Evolutionary conservation across 768 basidiomycete species (phyloP).

Genomic region (Trametes cinnabarina): DNA sequence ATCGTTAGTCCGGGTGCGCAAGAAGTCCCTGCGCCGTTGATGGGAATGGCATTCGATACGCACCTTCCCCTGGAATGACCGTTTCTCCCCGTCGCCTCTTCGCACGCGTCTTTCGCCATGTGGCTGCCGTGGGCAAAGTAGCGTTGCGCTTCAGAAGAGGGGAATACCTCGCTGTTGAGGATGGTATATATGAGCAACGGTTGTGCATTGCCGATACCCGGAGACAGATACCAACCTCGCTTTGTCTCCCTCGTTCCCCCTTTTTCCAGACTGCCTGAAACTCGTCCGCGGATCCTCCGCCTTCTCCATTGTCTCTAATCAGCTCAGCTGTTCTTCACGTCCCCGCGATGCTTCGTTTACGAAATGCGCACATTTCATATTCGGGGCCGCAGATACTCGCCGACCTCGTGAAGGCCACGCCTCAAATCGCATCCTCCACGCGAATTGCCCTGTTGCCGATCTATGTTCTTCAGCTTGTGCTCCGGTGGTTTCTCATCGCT

Average conservation of each 20-base stretch:
- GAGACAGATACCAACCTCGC: too few relatives aligned
- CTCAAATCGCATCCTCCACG: neutral
- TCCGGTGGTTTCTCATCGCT: neutral
- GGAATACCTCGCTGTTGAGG: neutral
- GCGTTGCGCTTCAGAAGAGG: neutral
- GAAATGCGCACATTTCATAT: constrained; percentile 4
- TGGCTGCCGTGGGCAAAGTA: neutral
- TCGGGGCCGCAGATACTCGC: constrained; percentile 1
- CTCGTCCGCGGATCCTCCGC: neutral
- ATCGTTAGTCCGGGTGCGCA: neutral
- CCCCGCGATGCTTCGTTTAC: constrained; percentile 5
- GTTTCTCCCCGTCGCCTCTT: neutral
- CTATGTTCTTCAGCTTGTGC: neutral
- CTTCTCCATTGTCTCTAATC: neutral
- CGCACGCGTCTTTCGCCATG: neutral
- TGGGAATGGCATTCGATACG: neutral
- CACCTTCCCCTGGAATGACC: neutral
- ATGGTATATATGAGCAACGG: neutral
- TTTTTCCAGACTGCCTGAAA: neutral
- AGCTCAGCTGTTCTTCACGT: neutral
- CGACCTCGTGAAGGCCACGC: neutral
- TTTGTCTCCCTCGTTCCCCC: neutral
- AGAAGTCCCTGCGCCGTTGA: neutral
- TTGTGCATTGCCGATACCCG: too few relatives aligned
- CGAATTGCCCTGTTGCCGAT: neutral